phyloP scores from a whole-genome alignment of 306 rosid genomes.

The Quillaja saponaria region DNA sequence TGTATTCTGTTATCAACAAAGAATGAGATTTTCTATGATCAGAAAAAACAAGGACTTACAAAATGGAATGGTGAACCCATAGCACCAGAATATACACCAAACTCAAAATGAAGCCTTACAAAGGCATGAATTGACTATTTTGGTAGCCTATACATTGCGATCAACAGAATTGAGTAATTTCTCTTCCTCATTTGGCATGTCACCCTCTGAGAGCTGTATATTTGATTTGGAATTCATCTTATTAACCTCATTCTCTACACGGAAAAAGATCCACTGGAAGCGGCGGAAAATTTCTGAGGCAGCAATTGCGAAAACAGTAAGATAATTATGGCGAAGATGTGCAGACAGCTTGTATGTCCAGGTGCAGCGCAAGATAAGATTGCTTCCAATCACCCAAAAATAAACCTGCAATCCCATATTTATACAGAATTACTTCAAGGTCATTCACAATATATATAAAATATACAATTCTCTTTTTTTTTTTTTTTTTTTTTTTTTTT shows the following conservation, averaged over 20 bases:
- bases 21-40: constrained; percentile 7
- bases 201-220: constrained; percentile 56
- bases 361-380: constrained; percentile 87
- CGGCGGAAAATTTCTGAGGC: constrained; percentile 94
- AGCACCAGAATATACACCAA: too few relatives aligned
- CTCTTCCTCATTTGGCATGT: constrained; percentile 65
- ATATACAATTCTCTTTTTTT: too few relatives aligned
- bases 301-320: constrained; percentile 77
- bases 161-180: constrained; percentile 56
- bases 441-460: too few relatives aligned
- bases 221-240: constrained; percentile 74
- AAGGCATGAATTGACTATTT: constrained; percentile 28
- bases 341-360: constrained; percentile 99
- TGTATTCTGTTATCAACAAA: constrained; percentile 26
- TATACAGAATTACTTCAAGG: constrained; percentile 23
- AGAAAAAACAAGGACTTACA: constrained; percentile 11
- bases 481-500: too few relatives aligned
- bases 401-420: constrained; percentile 65
- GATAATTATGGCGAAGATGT: constrained; percentile 96
- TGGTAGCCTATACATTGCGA: constrained; percentile 57
- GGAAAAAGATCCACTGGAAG: constrained; percentile 96
- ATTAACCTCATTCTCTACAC: constrained; percentile 89
- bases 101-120: not conserved
- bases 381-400: constrained; percentile 91
- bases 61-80: too few relatives aligned